A percentile compares a stretch with the other conserved stretches of the same genome.
Conservation (phyloP, 2,329 filamentous ascomycete species). For the Fusarium pseudograminearum region DNA sequence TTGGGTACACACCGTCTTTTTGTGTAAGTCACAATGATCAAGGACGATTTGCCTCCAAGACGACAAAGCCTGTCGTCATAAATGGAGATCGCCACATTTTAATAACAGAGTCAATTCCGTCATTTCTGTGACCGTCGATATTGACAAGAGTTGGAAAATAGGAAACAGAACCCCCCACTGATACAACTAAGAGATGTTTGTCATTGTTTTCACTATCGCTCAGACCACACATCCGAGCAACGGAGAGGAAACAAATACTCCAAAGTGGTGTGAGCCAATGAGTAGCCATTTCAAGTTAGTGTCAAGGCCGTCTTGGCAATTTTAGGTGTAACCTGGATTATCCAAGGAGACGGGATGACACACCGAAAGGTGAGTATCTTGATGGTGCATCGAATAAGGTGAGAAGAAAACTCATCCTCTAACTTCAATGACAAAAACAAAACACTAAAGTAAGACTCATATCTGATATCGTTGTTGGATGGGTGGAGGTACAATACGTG, state of each 20-base stretch:
- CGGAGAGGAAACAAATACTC: constrained; percentile 20
- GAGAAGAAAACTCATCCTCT: not conserved
- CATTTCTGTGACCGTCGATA: constrained; percentile 9
- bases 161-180: constrained; percentile 17
- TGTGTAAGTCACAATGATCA: constrained; percentile 8
- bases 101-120: constrained; percentile 23
- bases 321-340: constrained; percentile 25
- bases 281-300: constrained; percentile 32
- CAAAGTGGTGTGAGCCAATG: constrained; percentile 32
- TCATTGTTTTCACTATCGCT: constrained; percentile 42
- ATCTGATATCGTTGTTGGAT: not conserved
- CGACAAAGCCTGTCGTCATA: constrained; percentile 28
- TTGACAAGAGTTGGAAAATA: not conserved
- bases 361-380: constrained; percentile 27
- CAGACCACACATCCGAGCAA: constrained; percentile 18
- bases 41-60: constrained; percentile 1
- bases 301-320: constrained; percentile 43
- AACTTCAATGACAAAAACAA: not conserved
- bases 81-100: constrained; percentile 13
- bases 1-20: constrained; percentile 40
- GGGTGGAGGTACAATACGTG: not conserved
- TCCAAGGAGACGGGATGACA: constrained; percentile 34
- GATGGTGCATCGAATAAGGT: not conserved
- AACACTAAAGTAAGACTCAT: not conserved
- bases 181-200: constrained; percentile 29